Evolutionary conservation across 2,329 filamentous ascomycete species (phyloP).

Genomic region (Fonsecaea erecta): DNA sequence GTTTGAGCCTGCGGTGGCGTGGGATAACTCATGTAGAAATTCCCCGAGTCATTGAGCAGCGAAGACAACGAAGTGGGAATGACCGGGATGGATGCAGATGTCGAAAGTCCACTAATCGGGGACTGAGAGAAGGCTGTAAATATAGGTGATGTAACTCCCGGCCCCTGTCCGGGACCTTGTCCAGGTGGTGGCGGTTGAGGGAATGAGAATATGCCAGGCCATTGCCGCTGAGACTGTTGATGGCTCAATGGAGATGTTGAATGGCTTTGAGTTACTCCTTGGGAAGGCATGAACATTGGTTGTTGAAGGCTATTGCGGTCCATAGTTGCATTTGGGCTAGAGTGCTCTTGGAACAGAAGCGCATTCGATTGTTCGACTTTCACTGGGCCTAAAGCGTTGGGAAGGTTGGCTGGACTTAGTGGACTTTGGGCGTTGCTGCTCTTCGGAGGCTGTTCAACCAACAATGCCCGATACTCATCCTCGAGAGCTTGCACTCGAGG

Average conservation of each 20-base stretch:
- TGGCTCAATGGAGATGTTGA: constrained; percentile 20
- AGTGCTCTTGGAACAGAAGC: constrained; percentile 8
- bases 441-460: constrained; percentile 24
- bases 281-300: constrained; percentile 22
- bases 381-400: neutral
- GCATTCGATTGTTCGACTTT: constrained; percentile 13
- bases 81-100: constrained; percentile 16
- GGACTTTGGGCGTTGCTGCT: constrained; percentile 7
- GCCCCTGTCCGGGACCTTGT: constrained; percentile 9
- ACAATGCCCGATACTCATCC: constrained; percentile 31
- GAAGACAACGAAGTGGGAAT: constrained; percentile 34
- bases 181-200: constrained; percentile 18
- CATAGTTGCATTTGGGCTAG: constrained; percentile 3
- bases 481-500: constrained; percentile 36
- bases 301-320: constrained; percentile 23
- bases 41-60: constrained; percentile 30
- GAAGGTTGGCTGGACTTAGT: constrained; percentile 18
- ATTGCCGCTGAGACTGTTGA: constrained; percentile 20
- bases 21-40: constrained; percentile 27
- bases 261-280: constrained; percentile 16
- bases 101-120: constrained; percentile 7
- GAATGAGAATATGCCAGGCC: constrained; percentile 18
- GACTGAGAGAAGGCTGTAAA: constrained; percentile 19
- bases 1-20: constrained; percentile 27
- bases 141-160: constrained; percentile 24